Percentiles rank a stretch among this genome's conserved stretches.
phyloP scores from a whole-genome alignment of 768 basidiomycete genomes.

The Leucogyrophana mollusca region DNA sequence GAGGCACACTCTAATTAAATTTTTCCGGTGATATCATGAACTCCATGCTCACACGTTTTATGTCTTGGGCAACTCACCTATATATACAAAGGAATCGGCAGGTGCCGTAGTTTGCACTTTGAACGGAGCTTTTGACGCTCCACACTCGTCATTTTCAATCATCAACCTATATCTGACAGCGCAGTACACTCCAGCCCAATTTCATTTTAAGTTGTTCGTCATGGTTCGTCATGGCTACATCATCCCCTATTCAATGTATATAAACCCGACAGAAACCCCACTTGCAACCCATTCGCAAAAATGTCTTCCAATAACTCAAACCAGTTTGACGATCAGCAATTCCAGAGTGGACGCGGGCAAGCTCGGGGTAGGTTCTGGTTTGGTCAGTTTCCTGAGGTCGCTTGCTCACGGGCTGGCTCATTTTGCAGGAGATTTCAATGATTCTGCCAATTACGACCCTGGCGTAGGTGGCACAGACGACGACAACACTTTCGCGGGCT shows the following conservation, averaged over 20 bases:
- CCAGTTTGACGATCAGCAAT: neutral
- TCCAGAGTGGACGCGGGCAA: neutral
- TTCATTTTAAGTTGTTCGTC: too few relatives aligned
- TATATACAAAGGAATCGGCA: too few relatives aligned
- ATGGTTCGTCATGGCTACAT: slow-evolving; percentile 5
- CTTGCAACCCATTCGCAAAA: neutral
- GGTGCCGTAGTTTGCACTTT: too few relatives aligned
- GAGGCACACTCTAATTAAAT: too few relatives aligned
- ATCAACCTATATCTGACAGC: too few relatives aligned
- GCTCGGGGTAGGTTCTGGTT: neutral
- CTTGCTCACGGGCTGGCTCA: neutral
- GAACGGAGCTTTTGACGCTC: too few relatives aligned
- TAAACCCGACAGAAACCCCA: neutral
- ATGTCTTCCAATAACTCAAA: slow-evolving; percentile 7
- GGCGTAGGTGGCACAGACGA: neutral
- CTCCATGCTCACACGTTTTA: too few relatives aligned
- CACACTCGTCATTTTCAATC: too few relatives aligned
- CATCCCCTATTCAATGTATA: slow-evolving; percentile 1
- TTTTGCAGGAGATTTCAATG: slow-evolving; percentile 4
- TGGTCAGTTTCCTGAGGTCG: neutral
- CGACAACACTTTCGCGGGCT: slow-evolving; percentile 1
- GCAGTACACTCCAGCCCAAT: too few relatives aligned
- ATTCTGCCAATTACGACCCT: slow-evolving; percentile 1
- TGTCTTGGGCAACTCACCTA: too few relatives aligned
- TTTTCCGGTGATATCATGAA: too few relatives aligned